These are phyloP conservation scores for Sugiyamaella lignohabitans DNA, from an alignment of 805 yeast genomes.

Conservation along the genomic window DNA sequence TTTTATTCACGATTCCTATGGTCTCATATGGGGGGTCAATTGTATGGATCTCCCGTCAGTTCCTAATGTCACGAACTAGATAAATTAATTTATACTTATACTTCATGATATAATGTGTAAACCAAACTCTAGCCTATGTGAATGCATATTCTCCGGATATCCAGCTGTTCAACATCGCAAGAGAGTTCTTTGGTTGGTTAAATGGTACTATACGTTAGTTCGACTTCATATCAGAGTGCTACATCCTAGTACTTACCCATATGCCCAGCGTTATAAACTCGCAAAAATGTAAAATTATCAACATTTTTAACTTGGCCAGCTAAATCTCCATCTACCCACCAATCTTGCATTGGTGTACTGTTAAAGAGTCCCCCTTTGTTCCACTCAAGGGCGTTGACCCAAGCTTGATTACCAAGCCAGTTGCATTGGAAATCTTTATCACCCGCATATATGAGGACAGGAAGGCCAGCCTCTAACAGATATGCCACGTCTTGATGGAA, in stretches of 20 bases:
- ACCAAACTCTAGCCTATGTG: background rate
- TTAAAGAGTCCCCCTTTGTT: slow-evolving; percentile 48
- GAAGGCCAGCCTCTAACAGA: slow-evolving; percentile 64
- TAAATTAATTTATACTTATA: too few relatives aligned
- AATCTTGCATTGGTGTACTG: slow-evolving; percentile 31
- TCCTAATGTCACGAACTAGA: background rate
- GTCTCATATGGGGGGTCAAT: background rate
- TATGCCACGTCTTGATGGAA: slow-evolving; percentile 66
- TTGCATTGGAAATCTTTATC: slow-evolving; percentile 95
- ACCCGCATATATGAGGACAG: slow-evolving; percentile 88
- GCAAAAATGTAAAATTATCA: slow-evolving; percentile 62
- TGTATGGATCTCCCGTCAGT: background rate
- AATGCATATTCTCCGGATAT: slow-evolving; percentile 1
- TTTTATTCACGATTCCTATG: background rate
- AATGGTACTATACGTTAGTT: too few relatives aligned
- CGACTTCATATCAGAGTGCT: too few relatives aligned
- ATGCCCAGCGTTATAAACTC: slow-evolving; percentile 88
- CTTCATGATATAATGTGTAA: too few relatives aligned
- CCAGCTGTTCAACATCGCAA: slow-evolving; percentile 59
- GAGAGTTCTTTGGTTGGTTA: slow-evolving; percentile 65
- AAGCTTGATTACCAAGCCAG: slow-evolving; percentile 90
- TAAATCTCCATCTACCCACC: slow-evolving; percentile 39
- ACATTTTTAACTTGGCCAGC: slow-evolving; percentile 51
- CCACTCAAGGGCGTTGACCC: slow-evolving; percentile 70
- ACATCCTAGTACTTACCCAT: too few relatives aligned